Base-by-base conservation (phyloP, 257 asterid genomes). In the Solanum paucissectum region DNA sequence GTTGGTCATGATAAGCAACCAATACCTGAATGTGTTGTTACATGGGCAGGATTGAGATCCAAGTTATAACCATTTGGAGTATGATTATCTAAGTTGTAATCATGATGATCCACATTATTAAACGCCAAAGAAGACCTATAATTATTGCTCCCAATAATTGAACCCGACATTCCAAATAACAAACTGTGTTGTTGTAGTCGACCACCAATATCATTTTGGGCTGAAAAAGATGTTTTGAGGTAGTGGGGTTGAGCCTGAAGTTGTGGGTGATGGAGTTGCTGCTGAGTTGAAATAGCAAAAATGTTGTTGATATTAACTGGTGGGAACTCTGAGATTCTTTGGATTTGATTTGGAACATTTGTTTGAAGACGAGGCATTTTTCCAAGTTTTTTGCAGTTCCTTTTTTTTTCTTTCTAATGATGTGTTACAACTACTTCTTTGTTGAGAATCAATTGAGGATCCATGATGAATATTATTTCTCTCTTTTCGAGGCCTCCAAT, bases 401-500 rank as follows among this genome's bases (percentile, higher is more conserved):
- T 32, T 21, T 23, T 77, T 11, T 71, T 44, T 72, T 75, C 60
- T 58, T 58, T 58, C 25, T 58, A 58, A 20, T 7, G 66, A 58
- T 58, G 10, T 58, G 11, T 20, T 20, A 20, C 36, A 12, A 1
- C 75, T 27, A 13, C 75, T 68, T 68, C 73, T 36, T 14, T 77
- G 23, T 68, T 6, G 77, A 13, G 87, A 84, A 40, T 25, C 79
- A 42, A 37, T 64, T 5, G 87, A 68, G 18, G 79, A 27, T 1
- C 29, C 34, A 8, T 23, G 16, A 36, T 18, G 21, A 29, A 52
- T 10, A 62, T 10, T 11, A 9, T 60, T 91, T 7, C 83, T 88
- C 86, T 74, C 66, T 13, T 82, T 62, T 7, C 60, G 88, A 44
- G 68, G 8, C 52, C 85, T 58, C 90, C 92, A 91, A 1, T 87